phyloP scores from a whole-genome alignment of 768 basidiomycete species.

The Xerocomus spinulosus region DNA sequence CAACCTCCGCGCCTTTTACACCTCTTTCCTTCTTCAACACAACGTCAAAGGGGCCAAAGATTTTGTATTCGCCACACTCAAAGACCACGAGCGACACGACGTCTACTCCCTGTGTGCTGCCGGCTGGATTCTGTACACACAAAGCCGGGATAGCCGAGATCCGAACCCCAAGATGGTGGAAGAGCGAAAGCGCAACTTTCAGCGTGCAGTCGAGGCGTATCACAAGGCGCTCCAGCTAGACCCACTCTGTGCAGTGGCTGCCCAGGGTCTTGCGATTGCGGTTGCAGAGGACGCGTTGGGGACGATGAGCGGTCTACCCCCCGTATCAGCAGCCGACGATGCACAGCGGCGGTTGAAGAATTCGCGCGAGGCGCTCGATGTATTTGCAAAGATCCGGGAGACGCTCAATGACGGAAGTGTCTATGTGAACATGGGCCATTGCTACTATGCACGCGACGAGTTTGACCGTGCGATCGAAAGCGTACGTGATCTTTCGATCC shows the following conservation, averaged over 20 bases:
- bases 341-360: slow-evolving; percentile 60
- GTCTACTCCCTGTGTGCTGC: slow-evolving; percentile 88
- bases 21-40: slow-evolving; percentile 84
- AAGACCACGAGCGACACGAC: slow-evolving; percentile 82
- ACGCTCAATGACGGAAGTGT: slow-evolving; percentile 78
- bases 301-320: slow-evolving; percentile 49
- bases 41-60: slow-evolving; percentile 74
- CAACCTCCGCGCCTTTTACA: slow-evolving; percentile 90
- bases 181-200: slow-evolving; percentile 75
- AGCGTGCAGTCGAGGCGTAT: slow-evolving; percentile 84
- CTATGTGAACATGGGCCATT: slow-evolving; percentile 95
- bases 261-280: slow-evolving; percentile 91
- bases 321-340: slow-evolving; percentile 56
- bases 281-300: slow-evolving; percentile 90
- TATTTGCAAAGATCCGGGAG: slow-evolving; percentile 90
- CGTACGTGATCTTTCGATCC: slow-evolving; percentile 42
- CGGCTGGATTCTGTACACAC: slow-evolving; percentile 81
- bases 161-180: slow-evolving; percentile 42
- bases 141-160: slow-evolving; percentile 81
- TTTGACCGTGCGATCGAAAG: slow-evolving; percentile 95
- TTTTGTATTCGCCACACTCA: slow-evolving; percentile 85
- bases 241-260: slow-evolving; percentile 84
- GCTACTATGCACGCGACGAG: slow-evolving; percentile 88
- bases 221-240: slow-evolving; percentile 87
- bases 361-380: slow-evolving; percentile 80